phyloP scores from a whole-genome alignment of 129 eudicot species.

The Mikania micrantha region DNA sequence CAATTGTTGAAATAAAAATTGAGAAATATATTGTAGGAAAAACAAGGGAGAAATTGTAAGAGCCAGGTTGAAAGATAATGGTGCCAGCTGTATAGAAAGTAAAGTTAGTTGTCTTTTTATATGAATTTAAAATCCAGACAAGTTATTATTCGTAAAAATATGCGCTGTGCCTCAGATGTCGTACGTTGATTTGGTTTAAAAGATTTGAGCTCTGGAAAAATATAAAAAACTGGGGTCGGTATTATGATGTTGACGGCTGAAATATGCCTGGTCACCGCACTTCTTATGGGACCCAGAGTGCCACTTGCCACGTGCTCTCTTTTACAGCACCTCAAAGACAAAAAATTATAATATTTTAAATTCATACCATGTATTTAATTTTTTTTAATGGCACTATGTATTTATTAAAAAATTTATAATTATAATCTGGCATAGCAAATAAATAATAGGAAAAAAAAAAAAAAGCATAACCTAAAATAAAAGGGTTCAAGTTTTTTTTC shows the following conservation, averaged over 20 bases:
- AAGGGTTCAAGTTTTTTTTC: too few relatives aligned
- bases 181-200: not conserved
- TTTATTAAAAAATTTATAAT: too few relatives aligned
- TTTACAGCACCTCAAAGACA: conserved; percentile 13
- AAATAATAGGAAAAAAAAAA: too few relatives aligned
- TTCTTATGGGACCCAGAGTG: conserved; percentile 1
- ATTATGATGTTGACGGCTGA: not conserved
- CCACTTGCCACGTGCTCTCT: conserved; percentile 24
- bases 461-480: too few relatives aligned
- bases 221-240: not conserved
- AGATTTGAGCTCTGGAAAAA: not conserved
- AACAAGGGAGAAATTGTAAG: not conserved
- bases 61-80: conserved; percentile 1
- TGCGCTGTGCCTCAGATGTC: not conserved
- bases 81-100: conserved; percentile 24
- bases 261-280: conserved; percentile 21
- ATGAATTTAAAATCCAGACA: not conserved
- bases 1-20: not conserved
- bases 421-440: too few relatives aligned
- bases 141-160: not conserved
- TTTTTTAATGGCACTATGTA: too few relatives aligned
- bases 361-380: not conserved
- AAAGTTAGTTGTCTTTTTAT: conserved; percentile 7
- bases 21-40: not conserved
- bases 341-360: not conserved